phyloP scores from a whole-genome alignment of 306 rosid genomes.

The Lathyrus sativus region DNA sequence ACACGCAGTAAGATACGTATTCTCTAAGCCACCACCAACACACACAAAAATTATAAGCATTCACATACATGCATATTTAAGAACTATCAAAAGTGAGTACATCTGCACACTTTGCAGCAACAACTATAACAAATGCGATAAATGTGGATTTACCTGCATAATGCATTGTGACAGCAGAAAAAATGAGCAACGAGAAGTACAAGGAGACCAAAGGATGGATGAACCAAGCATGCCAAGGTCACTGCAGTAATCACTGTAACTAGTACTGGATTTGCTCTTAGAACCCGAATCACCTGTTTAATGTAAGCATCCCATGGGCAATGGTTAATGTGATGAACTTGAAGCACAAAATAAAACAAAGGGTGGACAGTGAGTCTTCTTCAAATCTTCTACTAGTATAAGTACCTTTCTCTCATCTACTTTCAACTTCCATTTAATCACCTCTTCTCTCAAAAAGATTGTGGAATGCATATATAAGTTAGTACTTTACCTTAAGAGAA shows the following conservation, averaged over 20 bases:
- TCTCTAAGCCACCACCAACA: slow-evolving; percentile 2
- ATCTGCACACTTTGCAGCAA: slow-evolving; percentile 1
- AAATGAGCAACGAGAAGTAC: slow-evolving; percentile 69
- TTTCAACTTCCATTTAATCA: slow-evolving; percentile 24
- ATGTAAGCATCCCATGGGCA: slow-evolving; percentile 37
- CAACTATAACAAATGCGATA: slow-evolving; percentile 20
- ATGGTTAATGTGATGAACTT: slow-evolving; percentile 34
- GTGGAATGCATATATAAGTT: slow-evolving; percentile 25
- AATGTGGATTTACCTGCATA: slow-evolving; percentile 70
- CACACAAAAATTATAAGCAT: not conserved
- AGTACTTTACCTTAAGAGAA: slow-evolving; percentile 69
- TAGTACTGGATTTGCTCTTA: slow-evolving; percentile 65
- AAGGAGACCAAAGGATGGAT: slow-evolving; percentile 79
- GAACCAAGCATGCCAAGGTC: slow-evolving; percentile 74
- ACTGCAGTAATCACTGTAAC: slow-evolving; percentile 68
- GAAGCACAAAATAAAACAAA: slow-evolving; percentile 20
- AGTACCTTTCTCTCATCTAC: slow-evolving; percentile 22
- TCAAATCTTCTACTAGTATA: slow-evolving; percentile 13
- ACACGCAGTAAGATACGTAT: not conserved
- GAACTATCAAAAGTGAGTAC: slow-evolving; percentile 8
- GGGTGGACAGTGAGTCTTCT: not conserved
- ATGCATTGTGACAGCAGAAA: slow-evolving; percentile 81
- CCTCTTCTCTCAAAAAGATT: slow-evolving; percentile 20
- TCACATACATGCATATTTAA: not conserved
- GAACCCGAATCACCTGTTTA: slow-evolving; percentile 68